Conservation (phyloP, 1,284 basidiomycete genomes). For the Cutaneotrichosporon dermatis region DNA sequence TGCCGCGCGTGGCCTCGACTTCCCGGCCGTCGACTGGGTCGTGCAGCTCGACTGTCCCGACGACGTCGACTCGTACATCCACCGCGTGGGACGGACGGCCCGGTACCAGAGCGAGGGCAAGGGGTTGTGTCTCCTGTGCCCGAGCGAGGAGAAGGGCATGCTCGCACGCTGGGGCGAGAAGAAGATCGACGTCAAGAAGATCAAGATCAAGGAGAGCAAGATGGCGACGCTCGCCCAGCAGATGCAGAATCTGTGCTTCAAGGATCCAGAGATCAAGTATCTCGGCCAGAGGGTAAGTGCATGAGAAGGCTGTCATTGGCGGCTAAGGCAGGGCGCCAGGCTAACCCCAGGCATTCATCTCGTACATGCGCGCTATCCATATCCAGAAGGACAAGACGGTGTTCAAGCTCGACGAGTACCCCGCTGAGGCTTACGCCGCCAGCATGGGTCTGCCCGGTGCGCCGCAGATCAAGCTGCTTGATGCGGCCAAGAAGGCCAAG, state of each 20-base stretch:
- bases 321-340: background rate
- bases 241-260: constrained; percentile 88
- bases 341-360: constrained; percentile 78
- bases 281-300: constrained; percentile 78
- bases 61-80: constrained; percentile 97
- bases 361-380: constrained; percentile 88
- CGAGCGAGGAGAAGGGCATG: constrained; percentile 92
- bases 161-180: constrained; percentile 66
- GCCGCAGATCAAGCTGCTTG: constrained; percentile 85
- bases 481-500: constrained; percentile 41
- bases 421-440: constrained; percentile 77
- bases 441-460: constrained; percentile 89
- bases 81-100: constrained; percentile 93
- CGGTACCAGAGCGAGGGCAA: constrained; percentile 89
- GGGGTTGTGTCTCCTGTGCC: constrained; percentile 73
- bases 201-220: constrained; percentile 84
- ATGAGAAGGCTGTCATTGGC: no score
- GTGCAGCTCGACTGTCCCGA: constrained; percentile 96
- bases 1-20: constrained; percentile 93
- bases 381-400: constrained; percentile 91
- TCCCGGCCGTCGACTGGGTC: constrained; percentile 96
- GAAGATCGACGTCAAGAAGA: constrained; percentile 69
- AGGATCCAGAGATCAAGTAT: constrained; percentile 96
- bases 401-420: constrained; percentile 80
- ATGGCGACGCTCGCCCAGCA: constrained; percentile 80